Percentiles rank a stretch among this genome's conserved stretches.
Evolutionary conservation across 106 monocot species (phyloP).

Genomic region (Platanthera zijinensis): DNA sequence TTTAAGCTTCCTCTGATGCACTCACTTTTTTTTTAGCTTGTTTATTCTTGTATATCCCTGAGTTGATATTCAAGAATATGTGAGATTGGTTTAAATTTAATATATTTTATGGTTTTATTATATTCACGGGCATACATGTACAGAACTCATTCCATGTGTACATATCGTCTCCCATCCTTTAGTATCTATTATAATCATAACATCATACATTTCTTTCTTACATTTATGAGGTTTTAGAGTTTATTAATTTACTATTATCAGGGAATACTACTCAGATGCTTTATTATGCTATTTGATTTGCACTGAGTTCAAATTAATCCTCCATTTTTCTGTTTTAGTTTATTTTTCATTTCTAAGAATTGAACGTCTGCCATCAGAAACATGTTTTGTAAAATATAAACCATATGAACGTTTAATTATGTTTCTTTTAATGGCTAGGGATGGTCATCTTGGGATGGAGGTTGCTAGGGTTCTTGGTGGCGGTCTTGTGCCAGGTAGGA

Average conservation of each 20-base stretch:
- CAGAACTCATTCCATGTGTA: not conserved
- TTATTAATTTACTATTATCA: not conserved
- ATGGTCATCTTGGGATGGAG: conserved; percentile 86
- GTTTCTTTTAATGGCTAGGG: conserved; percentile 25
- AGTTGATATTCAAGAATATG: too few relatives aligned
- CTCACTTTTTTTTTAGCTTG: not conserved
- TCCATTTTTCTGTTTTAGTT: not conserved
- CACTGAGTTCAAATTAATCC: not conserved
- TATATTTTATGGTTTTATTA: not conserved
- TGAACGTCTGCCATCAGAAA: not conserved
- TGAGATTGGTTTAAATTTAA: not conserved
- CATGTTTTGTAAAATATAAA: not conserved
- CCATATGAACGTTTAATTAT: not conserved
- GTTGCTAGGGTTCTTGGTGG: conserved; percentile 94
- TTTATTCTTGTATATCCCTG: too few relatives aligned
- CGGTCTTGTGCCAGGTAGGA: conserved; percentile 84
- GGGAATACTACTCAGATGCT: not conserved
- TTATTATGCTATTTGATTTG: not conserved
- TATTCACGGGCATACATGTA: not conserved
- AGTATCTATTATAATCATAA: not conserved
- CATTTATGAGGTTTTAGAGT: not conserved
- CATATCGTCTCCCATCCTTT: not conserved
- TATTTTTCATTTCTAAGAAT: not conserved
- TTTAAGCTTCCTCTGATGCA: not conserved
- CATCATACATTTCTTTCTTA: not conserved